Conservation (phyloP, 768 basidiomycete species). For the Tulasnella calospora region DNA sequence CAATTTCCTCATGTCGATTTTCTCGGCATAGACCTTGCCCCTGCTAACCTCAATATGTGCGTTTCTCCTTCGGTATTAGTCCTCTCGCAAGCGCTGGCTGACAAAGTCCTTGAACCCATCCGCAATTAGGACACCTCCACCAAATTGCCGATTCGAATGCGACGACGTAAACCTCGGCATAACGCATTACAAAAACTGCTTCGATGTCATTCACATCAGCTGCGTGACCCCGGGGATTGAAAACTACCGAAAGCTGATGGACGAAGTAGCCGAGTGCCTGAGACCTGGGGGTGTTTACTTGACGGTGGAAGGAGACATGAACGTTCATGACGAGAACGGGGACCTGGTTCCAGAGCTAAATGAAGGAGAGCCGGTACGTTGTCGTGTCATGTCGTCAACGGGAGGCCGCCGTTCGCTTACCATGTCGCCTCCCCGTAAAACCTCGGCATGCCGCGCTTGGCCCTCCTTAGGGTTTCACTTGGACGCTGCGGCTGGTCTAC, state of each 20-base stretch:
- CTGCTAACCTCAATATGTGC: slow-evolving; percentile 14
- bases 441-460: neutral
- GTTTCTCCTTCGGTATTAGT: neutral
- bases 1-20: slow-evolving; percentile 12
- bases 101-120: no score
- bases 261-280: slow-evolving; percentile 4
- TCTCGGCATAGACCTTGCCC: slow-evolving; percentile 16
- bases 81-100: neutral
- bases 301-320: slow-evolving; percentile 15
- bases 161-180: slow-evolving; percentile 24
- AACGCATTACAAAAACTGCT: slow-evolving; percentile 16
- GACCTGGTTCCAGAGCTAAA: neutral
- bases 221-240: slow-evolving; percentile 2
- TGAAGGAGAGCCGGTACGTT: slow-evolving; percentile 14
- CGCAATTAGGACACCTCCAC: slow-evolving; percentile 3
- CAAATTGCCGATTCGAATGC: slow-evolving; percentile 23
- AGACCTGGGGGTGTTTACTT: slow-evolving; percentile 21
- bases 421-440: neutral
- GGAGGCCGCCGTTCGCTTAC: neutral
- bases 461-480: slow-evolving; percentile 15
- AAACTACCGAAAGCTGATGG: slow-evolving; percentile 15
- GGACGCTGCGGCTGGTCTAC: neutral
- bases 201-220: slow-evolving; percentile 17
- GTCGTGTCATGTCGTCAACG: neutral
- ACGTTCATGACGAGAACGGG: slow-evolving; percentile 12